Evolutionary conservation across 345 rosid genomes (phyloP).

Genomic region (Cardiospermum halicacabum): DNA sequence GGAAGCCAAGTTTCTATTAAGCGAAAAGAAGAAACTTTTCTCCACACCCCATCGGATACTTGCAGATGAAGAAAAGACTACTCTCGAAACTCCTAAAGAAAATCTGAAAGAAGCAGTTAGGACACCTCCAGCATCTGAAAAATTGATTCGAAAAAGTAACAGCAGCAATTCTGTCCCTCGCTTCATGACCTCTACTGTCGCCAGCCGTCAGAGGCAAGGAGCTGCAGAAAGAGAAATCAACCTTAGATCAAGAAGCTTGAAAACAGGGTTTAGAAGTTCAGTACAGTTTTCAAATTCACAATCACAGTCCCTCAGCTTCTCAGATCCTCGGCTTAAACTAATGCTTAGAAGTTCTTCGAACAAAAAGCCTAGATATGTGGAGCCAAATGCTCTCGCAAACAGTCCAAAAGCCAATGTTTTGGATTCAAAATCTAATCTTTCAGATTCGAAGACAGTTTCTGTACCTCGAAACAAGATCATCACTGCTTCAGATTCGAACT

Average conservation of each 20-base stretch:
- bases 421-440: slow-evolving; percentile 30
- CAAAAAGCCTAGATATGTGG: slow-evolving; percentile 36
- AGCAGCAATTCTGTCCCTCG: slow-evolving; percentile 41
- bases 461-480: slow-evolving; percentile 51
- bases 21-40: slow-evolving; percentile 50
- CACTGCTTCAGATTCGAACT: slow-evolving; percentile 63
- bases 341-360: slow-evolving; percentile 38
- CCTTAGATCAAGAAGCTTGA: slow-evolving; percentile 31
- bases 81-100: slow-evolving; percentile 17
- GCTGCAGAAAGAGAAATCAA: slow-evolving; percentile 50
- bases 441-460: slow-evolving; percentile 29
- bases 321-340: slow-evolving; percentile 48
- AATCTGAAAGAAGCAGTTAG: slow-evolving; percentile 21
- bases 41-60: slow-evolving; percentile 23
- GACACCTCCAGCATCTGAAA: slow-evolving; percentile 32
- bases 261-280: slow-evolving; percentile 37
- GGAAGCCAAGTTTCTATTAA: slow-evolving; percentile 46
- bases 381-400: slow-evolving; percentile 28
- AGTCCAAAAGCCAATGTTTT: slow-evolving; percentile 34
- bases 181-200: slow-evolving; percentile 79
- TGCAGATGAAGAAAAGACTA: slow-evolving; percentile 29
- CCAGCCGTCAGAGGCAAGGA: slow-evolving; percentile 78
- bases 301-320: slow-evolving; percentile 60
- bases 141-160: slow-evolving; percentile 23
- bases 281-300: slow-evolving; percentile 51